Percentiles rank a stretch among this genome's conserved stretches.
phyloP scores from a whole-genome alignment of 2,329 filamentous ascomycete genomes.

The Sclerotiophoma versabilis region DNA sequence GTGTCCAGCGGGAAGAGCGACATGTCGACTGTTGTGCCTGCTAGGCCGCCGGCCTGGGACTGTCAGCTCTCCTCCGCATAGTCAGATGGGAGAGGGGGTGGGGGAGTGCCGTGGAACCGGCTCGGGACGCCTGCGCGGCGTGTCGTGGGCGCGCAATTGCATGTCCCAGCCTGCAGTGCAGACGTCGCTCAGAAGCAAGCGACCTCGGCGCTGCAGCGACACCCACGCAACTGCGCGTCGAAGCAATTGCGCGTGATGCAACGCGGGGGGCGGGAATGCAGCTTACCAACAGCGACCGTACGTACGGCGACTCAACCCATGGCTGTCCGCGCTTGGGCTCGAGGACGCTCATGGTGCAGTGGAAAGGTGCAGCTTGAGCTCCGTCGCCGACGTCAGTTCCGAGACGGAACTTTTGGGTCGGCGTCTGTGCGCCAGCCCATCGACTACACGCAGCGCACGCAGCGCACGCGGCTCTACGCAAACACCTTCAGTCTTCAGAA shows the following conservation, averaged over 20 bases:
- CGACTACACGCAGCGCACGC: background rate
- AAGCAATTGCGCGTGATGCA: no score
- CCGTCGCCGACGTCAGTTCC: slow-evolving; percentile 12
- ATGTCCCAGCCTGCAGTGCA: background rate
- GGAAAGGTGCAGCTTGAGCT: slow-evolving; percentile 35
- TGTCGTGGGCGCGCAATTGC: background rate
- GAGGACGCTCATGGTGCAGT: slow-evolving; percentile 40
- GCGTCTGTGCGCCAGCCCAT: slow-evolving; percentile 13
- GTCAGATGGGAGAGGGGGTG: no score
- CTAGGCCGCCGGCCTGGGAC: slow-evolving; percentile 79
- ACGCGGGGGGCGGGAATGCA: background rate
- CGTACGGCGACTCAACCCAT: slow-evolving; percentile 57
- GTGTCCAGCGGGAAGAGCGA: slow-evolving; percentile 98
- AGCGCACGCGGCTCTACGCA: background rate
- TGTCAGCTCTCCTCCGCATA: slow-evolving; percentile 1
- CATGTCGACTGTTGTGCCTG: slow-evolving; percentile 95
- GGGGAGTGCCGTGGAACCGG: background rate
- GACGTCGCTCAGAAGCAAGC: background rate
- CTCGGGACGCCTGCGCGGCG: background rate
- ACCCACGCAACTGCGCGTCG: no score
- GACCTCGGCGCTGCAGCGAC: slow-evolving; percentile 2
- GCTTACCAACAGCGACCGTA: slow-evolving; percentile 56
- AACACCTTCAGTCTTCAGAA: background rate
- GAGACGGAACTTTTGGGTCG: background rate
- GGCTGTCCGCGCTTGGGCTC: slow-evolving; percentile 32